These are phyloP conservation scores for Hansenula anomala DNA, from an alignment of 1,139 yeast species.

Conservation along the genomic window DNA sequence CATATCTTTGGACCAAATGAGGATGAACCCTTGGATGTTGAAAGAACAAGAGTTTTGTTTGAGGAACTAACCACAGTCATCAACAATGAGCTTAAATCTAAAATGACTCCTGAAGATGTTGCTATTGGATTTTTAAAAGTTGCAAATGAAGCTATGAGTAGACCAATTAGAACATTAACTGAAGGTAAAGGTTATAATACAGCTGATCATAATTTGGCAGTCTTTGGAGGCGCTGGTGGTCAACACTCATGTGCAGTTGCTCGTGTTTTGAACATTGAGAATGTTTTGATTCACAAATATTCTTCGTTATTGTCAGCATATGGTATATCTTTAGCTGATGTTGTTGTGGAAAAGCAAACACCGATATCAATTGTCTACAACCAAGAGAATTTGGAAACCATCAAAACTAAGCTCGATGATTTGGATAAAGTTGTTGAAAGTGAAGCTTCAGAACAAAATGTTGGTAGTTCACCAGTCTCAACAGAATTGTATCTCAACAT, in stretches of 20 bases:
- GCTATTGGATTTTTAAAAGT: constrained; percentile 50
- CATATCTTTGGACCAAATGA: constrained; percentile 56
- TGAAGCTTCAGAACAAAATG: constrained; percentile 21
- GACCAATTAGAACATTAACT: constrained; percentile 50
- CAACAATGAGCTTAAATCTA: constrained; percentile 29
- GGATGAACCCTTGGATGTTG: constrained; percentile 43
- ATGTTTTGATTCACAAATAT: constrained; percentile 45
- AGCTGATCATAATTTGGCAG: constrained; percentile 41
- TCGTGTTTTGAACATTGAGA: constrained; percentile 44
- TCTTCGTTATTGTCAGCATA: constrained; percentile 53
- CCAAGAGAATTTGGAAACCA: constrained; percentile 22
- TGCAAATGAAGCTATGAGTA: constrained; percentile 52
- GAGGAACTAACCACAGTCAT: constrained; percentile 35
- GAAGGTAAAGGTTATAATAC: constrained; percentile 48
- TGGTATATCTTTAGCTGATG: constrained; percentile 53
- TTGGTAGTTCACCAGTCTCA: constrained; percentile 44
- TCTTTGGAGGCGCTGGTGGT: constrained; percentile 61
- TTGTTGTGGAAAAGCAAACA: constrained; percentile 61
- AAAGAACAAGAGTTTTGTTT: constrained; percentile 34
- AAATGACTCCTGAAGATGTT: constrained; percentile 39
- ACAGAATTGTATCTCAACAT: constrained; percentile 48
- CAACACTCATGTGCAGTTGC: constrained; percentile 52
- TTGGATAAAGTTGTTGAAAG: constrained; percentile 53
- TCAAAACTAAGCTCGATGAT: constrained; percentile 29
- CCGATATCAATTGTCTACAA: constrained; percentile 42